Percentiles rank a stretch among this genome's conserved stretches.
Evolutionary conservation across 106 monocot genomes (phyloP).

Genomic region (Vanilla planifolia): DNA sequence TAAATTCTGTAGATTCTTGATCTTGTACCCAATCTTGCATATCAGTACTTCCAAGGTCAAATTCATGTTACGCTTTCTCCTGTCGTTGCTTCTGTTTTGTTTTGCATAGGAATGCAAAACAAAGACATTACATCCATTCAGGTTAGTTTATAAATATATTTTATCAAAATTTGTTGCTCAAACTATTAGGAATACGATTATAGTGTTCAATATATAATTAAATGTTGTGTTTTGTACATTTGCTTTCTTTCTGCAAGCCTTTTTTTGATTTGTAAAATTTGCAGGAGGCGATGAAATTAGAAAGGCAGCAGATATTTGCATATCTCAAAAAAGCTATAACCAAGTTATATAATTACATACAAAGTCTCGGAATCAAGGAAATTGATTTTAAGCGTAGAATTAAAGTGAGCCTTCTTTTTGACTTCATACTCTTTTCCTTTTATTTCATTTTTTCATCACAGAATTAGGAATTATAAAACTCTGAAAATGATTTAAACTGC

Average conservation of each 20-base stretch:
- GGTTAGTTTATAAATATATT: conserved; percentile 27
- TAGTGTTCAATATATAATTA: no score
- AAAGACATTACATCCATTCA: conserved; percentile 55
- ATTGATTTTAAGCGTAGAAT: no score
- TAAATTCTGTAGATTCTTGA: conserved; percentile 23
- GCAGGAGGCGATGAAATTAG: conserved; percentile 70
- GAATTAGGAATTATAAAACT: no score
- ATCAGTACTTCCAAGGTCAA: conserved; percentile 72
- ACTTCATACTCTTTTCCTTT: no score
- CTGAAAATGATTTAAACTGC: no score
- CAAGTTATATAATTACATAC: conserved; percentile 66
- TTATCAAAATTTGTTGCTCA: no score
- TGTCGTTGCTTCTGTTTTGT: conserved; percentile 66
- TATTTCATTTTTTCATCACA: no score
- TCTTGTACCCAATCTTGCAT: conserved; percentile 75
- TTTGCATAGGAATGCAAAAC: conserved; percentile 93
- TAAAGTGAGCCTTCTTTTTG: no score
- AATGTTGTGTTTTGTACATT: no score
- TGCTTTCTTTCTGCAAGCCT: no score
- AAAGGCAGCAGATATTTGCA: conserved; percentile 66
- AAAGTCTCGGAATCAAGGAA: conserved; percentile 38
- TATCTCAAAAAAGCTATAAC: conserved; percentile 68
- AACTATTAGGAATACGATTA: no score
- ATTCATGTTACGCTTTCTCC: conserved; percentile 65
- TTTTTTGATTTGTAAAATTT: neutral